A percentile compares a stretch with the other conserved stretches of the same genome.
Evolutionary conservation across 139 green algal genomes (phyloP).

Genomic region (Coccomyxa sp.): DNA sequence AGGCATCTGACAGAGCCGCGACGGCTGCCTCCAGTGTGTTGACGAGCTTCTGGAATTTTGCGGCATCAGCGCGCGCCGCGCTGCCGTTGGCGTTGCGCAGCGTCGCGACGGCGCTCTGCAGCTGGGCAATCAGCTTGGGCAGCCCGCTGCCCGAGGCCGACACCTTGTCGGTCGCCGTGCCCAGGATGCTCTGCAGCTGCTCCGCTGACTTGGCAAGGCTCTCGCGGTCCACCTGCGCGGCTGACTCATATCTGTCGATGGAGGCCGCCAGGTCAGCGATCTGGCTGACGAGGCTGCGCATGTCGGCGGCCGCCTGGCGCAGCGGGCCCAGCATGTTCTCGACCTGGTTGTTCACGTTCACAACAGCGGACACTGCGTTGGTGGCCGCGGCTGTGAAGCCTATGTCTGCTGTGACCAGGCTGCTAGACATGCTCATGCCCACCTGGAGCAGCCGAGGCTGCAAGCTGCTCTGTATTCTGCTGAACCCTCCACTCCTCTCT

Average conservation of each 20-base stretch:
- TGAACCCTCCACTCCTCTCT: no score
- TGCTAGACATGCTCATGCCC: background rate
- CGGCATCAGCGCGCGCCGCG: background rate
- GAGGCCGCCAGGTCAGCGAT: background rate
- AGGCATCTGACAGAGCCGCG: background rate
- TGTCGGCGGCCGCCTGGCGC: background rate
- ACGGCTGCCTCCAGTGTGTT: background rate
- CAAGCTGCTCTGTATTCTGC: no score
- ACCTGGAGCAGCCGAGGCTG: background rate
- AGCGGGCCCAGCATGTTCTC: constrained; percentile 9
- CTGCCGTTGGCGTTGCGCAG: background rate
- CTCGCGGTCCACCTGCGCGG: background rate
- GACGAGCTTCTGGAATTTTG: background rate
- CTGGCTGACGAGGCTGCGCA: background rate
- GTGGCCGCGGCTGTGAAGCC: constrained; percentile 10
- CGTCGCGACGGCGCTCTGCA: background rate
- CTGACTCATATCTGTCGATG: background rate
- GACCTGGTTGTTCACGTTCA: constrained; percentile 17
- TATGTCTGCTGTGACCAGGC: constrained; percentile 7
- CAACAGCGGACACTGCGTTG: constrained; percentile 10
- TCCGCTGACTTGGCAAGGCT: background rate
- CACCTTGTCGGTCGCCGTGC: background rate
- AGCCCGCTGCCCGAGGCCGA: background rate
- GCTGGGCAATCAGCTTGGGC: background rate
- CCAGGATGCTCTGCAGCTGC: background rate